These are phyloP conservation scores for Lepiota brunneoincarnata DNA, from an alignment of 768 basidiomycete species.

Conservation along the genomic window DNA sequence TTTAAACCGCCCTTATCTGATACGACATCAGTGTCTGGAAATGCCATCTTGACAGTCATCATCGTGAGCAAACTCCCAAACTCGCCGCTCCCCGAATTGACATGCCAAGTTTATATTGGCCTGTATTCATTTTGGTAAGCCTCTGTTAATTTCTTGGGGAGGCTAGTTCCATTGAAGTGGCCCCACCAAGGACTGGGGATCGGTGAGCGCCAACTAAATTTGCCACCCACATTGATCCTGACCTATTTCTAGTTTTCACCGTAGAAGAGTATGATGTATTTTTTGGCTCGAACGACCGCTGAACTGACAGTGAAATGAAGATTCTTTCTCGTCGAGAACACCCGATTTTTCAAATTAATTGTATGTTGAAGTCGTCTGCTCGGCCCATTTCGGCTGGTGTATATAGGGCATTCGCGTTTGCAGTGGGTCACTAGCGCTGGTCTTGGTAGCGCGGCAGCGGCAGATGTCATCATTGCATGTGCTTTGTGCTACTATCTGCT, in stretches of 20 bases:
- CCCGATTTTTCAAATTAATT: conserved; percentile 32
- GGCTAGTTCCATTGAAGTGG: neutral
- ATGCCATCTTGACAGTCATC: conserved; percentile 35
- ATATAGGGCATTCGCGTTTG: conserved; percentile 43
- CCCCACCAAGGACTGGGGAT: conserved; percentile 34
- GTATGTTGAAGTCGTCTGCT: conserved; percentile 21
- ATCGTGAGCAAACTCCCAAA: conserved; percentile 31
- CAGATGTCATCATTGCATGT: conserved; percentile 47
- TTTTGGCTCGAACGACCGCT: neutral
- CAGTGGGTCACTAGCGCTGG: conserved; percentile 51
- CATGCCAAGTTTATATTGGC: conserved; percentile 34
- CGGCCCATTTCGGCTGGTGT: neutral
- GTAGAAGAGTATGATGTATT: conserved; percentile 35
- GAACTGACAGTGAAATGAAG: conserved; percentile 19
- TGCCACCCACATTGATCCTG: neutral
- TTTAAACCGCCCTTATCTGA: neutral
- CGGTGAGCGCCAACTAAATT: conserved; percentile 24
- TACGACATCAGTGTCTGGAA: conserved; percentile 38
- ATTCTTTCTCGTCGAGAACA: conserved; percentile 30
- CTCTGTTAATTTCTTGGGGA: neutral
- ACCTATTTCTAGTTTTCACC: conserved; percentile 36
- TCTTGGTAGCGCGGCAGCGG: conserved; percentile 43
- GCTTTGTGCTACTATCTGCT: conserved; percentile 47
- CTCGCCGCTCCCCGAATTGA: neutral
- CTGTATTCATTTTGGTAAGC: conserved; percentile 41